Base-by-base conservation (phyloP, 2,329 filamentous ascomycete genomes). In the Fusarium sp. region DNA sequence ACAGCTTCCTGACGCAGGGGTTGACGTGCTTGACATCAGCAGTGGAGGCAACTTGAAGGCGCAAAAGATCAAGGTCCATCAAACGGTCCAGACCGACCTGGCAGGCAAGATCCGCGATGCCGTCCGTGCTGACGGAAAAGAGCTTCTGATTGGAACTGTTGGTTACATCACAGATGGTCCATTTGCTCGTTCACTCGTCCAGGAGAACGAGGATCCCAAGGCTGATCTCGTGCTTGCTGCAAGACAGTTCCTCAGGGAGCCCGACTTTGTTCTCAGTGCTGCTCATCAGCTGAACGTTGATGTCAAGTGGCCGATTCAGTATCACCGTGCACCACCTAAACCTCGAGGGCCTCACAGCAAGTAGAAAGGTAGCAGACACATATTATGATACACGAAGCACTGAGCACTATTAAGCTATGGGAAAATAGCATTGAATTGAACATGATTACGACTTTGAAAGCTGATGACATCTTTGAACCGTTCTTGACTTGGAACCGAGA, bases 11-110 rank as follows among this genome's bases (percentile, higher is more conserved):
- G 89, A 88, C 1, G 85, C 87, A 18, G 95, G 95, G 36, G 88
- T 98, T 48, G 95, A 98, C 80, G 85, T 97, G 22, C 87, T 98
- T 36, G 95, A 98, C 80, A 90, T 97, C 65, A 94, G 91, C 76
- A 91, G 91, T 2, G 94, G 91, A 39, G 95, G 93, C 44, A 93
- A 93, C 80, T 88, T 90, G 79, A 82, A 85, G 41, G 80, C 82
- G 49, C 91, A 93, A 79, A 85, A 90, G 79, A 89, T 94, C 72
- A 82, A 88, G 26, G 77, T 87, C 18, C 87, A 89, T 49, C 88
- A 90, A 65, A 90, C 91, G 3, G 96, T 93, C 85, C 95, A 97
- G 84, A 88, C 91, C 28, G 90, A 91, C 45, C 90, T 96, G 62
- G 92, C 94, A 0, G 89, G 90, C 52, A 85, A 87, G 38, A 90